Evolutionary conservation across 768 basidiomycete species (phyloP), one percentile per base, ranked within the genome.

Genomic region (Tylopilus vinaceipallidus): DNA sequence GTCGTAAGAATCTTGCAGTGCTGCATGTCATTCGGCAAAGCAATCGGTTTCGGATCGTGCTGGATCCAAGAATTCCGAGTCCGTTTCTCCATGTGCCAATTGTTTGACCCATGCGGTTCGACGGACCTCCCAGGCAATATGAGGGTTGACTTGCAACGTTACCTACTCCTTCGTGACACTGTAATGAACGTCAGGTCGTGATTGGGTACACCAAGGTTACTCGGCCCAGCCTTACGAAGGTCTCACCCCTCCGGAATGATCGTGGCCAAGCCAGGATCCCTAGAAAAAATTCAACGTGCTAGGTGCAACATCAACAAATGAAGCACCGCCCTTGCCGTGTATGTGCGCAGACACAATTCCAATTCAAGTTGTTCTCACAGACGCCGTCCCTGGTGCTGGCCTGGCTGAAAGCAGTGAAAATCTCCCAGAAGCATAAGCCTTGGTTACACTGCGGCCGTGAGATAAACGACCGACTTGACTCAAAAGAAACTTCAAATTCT

Each of bases 51-150:
- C 26, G 47, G 36, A 7, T 36, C 45, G 27, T 40, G 20, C 32
- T 34, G 29, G 22, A 30, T 29, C 27, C n/a, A n/a, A n/a, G n/a
- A n/a, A n/a, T n/a, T 45, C 51, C 24, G 39, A 41, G 20, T 20
- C 52, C 35, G 9, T 44, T 43, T 42, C 53, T 56, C 38, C 50
- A 41, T 32, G 45, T 33, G 44, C 23, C 46, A 35, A 47, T 55
- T 63, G 58, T 61, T 57, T 42, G 50, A 50, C 50, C 50, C 58
- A 55, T 50, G 51, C 47, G 58, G 58, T 13, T 41, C 41, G 24
- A 40, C 30, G 45, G 35, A 42, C 41, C 39, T 48, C 57, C 52
- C 57, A 47, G 50, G 55, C 44, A 33, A 57, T 49, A 53, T 54
- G 55, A 54, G 46, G 47, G 35, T 45, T 41, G 52, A 48, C 48